Percentiles rank a stretch among this genome's conserved stretches.
Evolutionary conservation across 257 asterid species (phyloP).

Genomic region (Dorcoceras hygrometricum): DNA sequence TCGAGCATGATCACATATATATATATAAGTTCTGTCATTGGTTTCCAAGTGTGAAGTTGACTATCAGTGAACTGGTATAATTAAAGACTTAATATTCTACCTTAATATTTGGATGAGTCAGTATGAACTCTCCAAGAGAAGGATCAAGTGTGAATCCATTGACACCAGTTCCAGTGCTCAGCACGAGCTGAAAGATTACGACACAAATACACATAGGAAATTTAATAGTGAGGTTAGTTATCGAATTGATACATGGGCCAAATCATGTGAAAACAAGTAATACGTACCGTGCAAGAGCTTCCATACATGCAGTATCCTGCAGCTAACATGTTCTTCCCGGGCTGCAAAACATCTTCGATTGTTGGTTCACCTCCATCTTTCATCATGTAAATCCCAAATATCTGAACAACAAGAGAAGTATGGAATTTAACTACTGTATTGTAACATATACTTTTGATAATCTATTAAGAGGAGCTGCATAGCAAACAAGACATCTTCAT

Average conservation of each 20-base stretch:
- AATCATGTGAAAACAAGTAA: not conserved
- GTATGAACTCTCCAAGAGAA: constrained; percentile 91
- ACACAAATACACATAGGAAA: not conserved
- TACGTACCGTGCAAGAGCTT: constrained; percentile 86
- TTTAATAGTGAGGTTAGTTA: not conserved
- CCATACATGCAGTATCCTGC: constrained; percentile 99
- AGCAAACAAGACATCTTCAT: constrained; percentile 24
- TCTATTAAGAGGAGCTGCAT: not conserved
- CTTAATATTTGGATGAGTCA: constrained; percentile 96
- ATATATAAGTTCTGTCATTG: not conserved
- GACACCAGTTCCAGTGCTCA: constrained; percentile 87
- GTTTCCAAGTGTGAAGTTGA: not conserved
- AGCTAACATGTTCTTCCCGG: constrained; percentile 91
- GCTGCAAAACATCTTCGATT: constrained; percentile 81
- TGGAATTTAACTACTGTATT: not conserved
- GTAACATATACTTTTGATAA: not conserved
- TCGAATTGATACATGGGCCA: not conserved
- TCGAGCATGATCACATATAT: too few species aligned
- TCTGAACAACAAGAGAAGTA: constrained; percentile 43
- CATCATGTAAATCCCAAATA: constrained; percentile 78
- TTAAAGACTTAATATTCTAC: constrained; percentile 31
- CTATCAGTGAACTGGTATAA: constrained; percentile 1
- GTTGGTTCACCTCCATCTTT: constrained; percentile 59
- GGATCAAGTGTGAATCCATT: constrained; percentile 98
- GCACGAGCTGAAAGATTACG: constrained; percentile 54